phyloP scores from a whole-genome alignment of 1,284 basidiomycete species.

The Amylostereum areolatum region DNA sequence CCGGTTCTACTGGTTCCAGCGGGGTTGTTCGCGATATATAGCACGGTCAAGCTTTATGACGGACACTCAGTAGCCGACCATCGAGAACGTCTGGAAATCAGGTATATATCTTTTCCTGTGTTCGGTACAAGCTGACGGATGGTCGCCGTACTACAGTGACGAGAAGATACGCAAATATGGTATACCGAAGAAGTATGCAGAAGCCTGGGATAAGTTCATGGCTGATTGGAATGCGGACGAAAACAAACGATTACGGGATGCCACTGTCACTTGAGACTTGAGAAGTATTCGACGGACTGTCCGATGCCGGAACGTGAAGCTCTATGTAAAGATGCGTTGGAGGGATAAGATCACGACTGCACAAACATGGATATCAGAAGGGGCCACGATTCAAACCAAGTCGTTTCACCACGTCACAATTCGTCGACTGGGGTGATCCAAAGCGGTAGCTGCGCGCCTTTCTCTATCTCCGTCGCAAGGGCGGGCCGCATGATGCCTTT shows the following conservation, averaged over 20 bases:
- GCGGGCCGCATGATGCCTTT: not conserved
- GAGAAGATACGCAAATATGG: conserved; percentile 8
- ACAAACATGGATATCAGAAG: too few relatives aligned
- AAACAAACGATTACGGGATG: too few relatives aligned
- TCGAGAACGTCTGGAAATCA: conserved; percentile 8
- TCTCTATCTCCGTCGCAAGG: not conserved
- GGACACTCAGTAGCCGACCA: conserved; percentile 8
- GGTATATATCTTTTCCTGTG: conserved; percentile 2
- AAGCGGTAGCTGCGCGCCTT: not conserved
- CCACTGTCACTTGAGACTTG: too few relatives aligned
- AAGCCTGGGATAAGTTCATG: conserved; percentile 7
- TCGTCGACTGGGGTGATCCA: not conserved
- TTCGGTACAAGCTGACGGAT: not conserved
- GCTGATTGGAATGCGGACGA: too few relatives aligned
- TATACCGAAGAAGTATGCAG: conserved; percentile 7
- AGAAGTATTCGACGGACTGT: too few relatives aligned
- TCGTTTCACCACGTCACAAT: too few relatives aligned
- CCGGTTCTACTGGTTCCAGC: conserved; percentile 12
- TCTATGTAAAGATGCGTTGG: too few relatives aligned
- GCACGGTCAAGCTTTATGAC: conserved; percentile 9
- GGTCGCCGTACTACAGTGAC: conserved; percentile 4
- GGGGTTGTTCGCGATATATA: conserved; percentile 11
- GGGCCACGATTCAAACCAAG: too few relatives aligned
- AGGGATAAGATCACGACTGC: too few relatives aligned
- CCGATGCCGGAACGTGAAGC: too few relatives aligned